These are phyloP conservation scores for Oemleria cerasiformis DNA, from an alignment of 306 rosid genomes.

Conservation along the genomic window DNA sequence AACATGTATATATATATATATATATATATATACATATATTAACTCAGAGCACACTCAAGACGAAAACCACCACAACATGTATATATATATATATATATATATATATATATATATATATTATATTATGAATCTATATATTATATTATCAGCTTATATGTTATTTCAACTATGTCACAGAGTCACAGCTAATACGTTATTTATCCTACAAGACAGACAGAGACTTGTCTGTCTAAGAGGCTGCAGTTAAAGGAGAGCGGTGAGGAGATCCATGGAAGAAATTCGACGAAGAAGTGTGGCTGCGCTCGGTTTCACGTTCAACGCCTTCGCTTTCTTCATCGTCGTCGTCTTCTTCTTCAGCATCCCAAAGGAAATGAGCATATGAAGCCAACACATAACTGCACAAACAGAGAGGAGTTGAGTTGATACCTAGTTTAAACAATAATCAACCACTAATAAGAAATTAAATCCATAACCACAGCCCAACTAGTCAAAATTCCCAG, in stretches of 20 bases:
- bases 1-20: neutral
- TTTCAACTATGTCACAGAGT: conserved; percentile 5
- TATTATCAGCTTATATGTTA: conserved; percentile 3
- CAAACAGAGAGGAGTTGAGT: conserved; percentile 5
- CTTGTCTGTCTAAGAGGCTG: conserved; percentile 37
- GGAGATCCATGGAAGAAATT: conserved; percentile 39
- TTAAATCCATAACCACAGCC: neutral
- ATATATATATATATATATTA: neutral
- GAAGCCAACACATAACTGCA: conserved; percentile 74
- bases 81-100: neutral
- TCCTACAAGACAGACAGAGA: neutral
- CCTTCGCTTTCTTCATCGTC: conserved; percentile 19
- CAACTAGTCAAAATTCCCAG: neutral
- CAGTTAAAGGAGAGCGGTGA: conserved; percentile 39
- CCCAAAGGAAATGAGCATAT: conserved; percentile 83
- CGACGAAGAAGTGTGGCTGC: conserved; percentile 22
- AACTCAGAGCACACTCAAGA: neutral
- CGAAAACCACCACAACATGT: too few species aligned
- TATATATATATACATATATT: neutral
- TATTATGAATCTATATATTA: neutral
- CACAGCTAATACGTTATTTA: neutral
- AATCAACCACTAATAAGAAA: neutral
- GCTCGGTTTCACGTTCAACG: conserved; percentile 23
- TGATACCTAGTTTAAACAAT: neutral
- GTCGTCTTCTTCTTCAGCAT: conserved; percentile 42